Evolutionary conservation across 2,329 filamentous ascomycete species (phyloP).

Genomic region (Tolypocladium guangdongense): DNA sequence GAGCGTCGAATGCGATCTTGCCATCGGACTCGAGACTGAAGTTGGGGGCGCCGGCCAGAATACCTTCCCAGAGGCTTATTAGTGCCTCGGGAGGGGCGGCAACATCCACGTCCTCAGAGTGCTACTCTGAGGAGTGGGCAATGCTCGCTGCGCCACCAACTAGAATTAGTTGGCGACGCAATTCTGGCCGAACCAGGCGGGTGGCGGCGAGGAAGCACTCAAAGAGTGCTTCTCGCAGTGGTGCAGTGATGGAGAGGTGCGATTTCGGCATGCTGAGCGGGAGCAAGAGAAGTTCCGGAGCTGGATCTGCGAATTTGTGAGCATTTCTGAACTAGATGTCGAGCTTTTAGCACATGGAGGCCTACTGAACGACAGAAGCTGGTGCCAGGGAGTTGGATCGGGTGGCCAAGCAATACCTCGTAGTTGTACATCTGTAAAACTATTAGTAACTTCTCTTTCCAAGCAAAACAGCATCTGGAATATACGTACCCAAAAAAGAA

Average conservation of each 20-base stretch:
- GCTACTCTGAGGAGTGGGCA: constrained; percentile 3
- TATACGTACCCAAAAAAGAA: no score
- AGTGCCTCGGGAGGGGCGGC: constrained; percentile 1
- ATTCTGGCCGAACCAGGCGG: constrained; percentile 3
- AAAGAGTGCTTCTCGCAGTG: constrained; percentile 1
- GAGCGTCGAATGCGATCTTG: constrained; percentile 3
- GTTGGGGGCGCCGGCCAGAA: not conserved
- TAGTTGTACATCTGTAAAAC: no score
- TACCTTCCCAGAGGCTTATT: not conserved
- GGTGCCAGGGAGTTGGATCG: no score
- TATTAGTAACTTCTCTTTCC: no score
- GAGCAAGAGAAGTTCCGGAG: no score
- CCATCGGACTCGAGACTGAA: constrained; percentile 4
- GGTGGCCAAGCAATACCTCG: no score
- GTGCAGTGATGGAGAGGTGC: not conserved
- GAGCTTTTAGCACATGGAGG: no score
- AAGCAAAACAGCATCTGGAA: no score
- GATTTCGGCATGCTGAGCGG: no score
- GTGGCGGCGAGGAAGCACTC: constrained; percentile 1
- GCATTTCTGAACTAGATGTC: no score
- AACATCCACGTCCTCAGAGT: constrained; percentile 6
- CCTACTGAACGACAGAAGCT: no score
- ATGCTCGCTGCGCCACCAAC: constrained; percentile 5
- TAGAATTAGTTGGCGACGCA: constrained; percentile 1
- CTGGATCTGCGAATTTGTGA: no score